Evolutionary conservation across 805 yeast species (phyloP).

Genomic region (Zygosaccharomyces kombuchaensis): DNA sequence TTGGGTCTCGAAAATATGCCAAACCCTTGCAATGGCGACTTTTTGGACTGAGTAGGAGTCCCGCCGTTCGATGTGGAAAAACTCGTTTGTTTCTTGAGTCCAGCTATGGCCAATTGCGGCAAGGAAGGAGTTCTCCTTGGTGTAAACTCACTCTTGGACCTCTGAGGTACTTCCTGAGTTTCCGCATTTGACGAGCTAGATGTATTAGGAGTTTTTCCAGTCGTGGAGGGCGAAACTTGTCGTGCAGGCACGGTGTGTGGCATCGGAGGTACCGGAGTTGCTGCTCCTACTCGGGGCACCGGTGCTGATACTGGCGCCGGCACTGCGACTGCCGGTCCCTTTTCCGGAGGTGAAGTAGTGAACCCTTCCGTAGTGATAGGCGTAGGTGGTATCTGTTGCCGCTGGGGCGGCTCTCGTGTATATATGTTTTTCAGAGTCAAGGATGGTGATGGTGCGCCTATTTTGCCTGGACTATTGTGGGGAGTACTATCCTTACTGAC

Average conservation of each 20-base stretch:
- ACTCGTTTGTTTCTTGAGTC: conserved; percentile 26
- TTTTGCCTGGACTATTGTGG: conserved; percentile 21
- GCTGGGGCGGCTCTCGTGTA: conserved; percentile 10
- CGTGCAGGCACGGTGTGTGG: background rate
- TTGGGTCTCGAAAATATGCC: conserved; percentile 31
- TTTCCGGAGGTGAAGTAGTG: background rate
- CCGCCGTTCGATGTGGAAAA: conserved; percentile 15
- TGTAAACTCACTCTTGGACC: conserved; percentile 21
- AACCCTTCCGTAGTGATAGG: conserved; percentile 3
- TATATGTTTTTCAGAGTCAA: background rate
- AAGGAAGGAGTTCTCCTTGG: conserved; percentile 29
- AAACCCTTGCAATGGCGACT: conserved; percentile 34
- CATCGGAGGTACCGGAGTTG: background rate
- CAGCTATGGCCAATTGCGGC: conserved; percentile 30
- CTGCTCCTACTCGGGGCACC: conserved; percentile 1
- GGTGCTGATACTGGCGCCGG: conserved; percentile 5
- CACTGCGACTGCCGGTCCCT: background rate
- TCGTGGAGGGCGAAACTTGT: background rate
- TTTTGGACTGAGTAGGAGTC: conserved; percentile 24
- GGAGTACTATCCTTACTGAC: conserved; percentile 29
- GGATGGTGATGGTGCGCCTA: conserved; percentile 6
- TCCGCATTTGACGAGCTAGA: background rate
- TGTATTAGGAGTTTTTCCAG: background rate
- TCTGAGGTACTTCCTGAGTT: conserved; percentile 3
- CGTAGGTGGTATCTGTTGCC: conserved; percentile 8